Percentiles rank a stretch among this genome's conserved stretches.
These are phyloP conservation scores for Solanum clarkiae DNA, from an alignment of 257 asterid genomes.

Conservation along the genomic window DNA sequence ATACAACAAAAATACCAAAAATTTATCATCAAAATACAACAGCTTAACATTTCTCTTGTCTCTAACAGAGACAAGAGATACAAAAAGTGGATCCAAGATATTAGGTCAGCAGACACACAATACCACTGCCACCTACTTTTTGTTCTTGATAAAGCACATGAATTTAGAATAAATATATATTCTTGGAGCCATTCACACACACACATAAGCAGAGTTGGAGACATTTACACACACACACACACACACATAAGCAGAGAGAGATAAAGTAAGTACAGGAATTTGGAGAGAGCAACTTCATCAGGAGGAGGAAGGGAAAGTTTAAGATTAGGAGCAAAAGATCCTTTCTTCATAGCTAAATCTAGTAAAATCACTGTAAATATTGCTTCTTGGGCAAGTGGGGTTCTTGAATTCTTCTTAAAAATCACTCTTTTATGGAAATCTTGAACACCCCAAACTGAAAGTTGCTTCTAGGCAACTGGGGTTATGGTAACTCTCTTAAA, in stretches of 20 bases:
- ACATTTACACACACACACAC: neutral
- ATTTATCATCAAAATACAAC: neutral
- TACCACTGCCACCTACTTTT: neutral
- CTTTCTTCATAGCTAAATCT: slow-evolving; percentile 50
- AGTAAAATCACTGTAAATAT: neutral
- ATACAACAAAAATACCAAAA: slow-evolving; percentile 1
- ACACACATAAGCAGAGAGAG: neutral
- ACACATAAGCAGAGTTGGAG: neutral
- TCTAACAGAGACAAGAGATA: neutral
- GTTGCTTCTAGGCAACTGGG: neutral
- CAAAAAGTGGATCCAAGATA: neutral
- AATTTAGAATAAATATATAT: neutral
- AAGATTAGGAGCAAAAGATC: slow-evolving; percentile 62
- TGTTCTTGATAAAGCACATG: neutral
- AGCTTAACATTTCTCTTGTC: neutral
- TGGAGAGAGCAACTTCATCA: slow-evolving; percentile 67
- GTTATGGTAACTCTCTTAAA: neutral
- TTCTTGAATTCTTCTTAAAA: neutral
- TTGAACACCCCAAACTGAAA: neutral
- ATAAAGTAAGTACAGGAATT: slow-evolving; percentile 52
- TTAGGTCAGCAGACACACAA: neutral
- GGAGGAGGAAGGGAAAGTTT: slow-evolving; percentile 87
- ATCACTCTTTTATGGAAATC: neutral
- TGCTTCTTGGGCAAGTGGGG: neutral
- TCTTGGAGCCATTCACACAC: neutral